Conservation (phyloP, 2,329 filamentous ascomycete species). For the Hypoxylon sp. region DNA sequence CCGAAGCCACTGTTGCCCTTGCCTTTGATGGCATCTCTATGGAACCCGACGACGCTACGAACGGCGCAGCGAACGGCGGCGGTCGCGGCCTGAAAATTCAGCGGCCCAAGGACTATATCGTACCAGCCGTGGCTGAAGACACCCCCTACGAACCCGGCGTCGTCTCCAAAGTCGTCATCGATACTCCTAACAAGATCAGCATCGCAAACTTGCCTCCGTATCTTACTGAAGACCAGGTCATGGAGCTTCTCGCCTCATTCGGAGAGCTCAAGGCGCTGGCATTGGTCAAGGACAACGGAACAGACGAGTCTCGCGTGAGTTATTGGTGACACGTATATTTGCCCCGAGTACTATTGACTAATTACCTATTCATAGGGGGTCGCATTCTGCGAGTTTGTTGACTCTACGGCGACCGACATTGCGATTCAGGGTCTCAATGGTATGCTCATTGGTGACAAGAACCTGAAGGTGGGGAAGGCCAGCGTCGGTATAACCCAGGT, state of each 20-base stretch:
- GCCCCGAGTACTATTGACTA: neutral
- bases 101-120: slow-evolving; percentile 96
- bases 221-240: slow-evolving; percentile 89
- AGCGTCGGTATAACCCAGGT: slow-evolving; percentile 96
- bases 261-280: slow-evolving; percentile 93
- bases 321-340: slow-evolving; percentile 1
- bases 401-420: slow-evolving; percentile 78
- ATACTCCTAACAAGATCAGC: slow-evolving; percentile 94
- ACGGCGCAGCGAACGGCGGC: slow-evolving; percentile 59
- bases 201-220: slow-evolving; percentile 89
- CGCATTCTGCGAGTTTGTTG: slow-evolving; percentile 93
- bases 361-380: slow-evolving; percentile 71
- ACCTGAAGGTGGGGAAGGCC: slow-evolving; percentile 85
- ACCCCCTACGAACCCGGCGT: slow-evolving; percentile 77
- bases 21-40: slow-evolving; percentile 90
- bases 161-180: slow-evolving; percentile 81
- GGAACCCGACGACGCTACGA: slow-evolving; percentile 71
- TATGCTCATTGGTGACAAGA: slow-evolving; percentile 89
- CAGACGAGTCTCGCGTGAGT: slow-evolving; percentile 85
- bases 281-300: slow-evolving; percentile 84
- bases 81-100: slow-evolving; percentile 74
- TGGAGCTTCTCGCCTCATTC: slow-evolving; percentile 88
- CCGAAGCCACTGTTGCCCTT: slow-evolving; percentile 89
- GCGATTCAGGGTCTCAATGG: slow-evolving; percentile 91
- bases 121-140: slow-evolving; percentile 79